Percentiles rank a stretch among this genome's conserved stretches.
Conservation (phyloP, 108 stramenopile species). For the Nannochloropsis granulata region DNA sequence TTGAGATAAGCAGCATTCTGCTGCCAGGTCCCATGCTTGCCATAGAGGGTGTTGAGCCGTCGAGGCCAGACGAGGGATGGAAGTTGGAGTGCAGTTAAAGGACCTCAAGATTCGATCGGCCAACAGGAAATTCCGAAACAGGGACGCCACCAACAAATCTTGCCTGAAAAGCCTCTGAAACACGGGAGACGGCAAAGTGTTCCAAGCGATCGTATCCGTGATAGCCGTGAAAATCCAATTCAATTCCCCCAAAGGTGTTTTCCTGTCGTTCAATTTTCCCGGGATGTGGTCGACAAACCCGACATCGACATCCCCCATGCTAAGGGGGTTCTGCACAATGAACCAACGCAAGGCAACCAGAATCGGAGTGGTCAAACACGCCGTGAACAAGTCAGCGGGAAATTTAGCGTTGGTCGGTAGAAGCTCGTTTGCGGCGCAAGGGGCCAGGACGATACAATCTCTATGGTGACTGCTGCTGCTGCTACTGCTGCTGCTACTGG, state of each 20-base stretch:
- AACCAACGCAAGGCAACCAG: slow-evolving; percentile 90
- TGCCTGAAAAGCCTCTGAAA: slow-evolving; percentile 96
- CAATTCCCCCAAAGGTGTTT: slow-evolving; percentile 67
- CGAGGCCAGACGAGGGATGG: slow-evolving; percentile 70
- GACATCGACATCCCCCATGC: slow-evolving; percentile 34
- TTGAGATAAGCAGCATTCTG: slow-evolving; percentile 71
- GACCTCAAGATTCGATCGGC: slow-evolving; percentile 82
- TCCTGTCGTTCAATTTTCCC: slow-evolving; percentile 70
- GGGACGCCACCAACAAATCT: slow-evolving; percentile 79
- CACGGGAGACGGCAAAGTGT: slow-evolving; percentile 74
- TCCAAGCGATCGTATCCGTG: slow-evolving; percentile 99
- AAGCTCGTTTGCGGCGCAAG: slow-evolving; percentile 71
- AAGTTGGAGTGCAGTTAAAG: slow-evolving; percentile 75
- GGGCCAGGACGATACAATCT: slow-evolving; percentile 86
- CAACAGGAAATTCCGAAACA: slow-evolving; percentile 97
- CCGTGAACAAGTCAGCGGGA: slow-evolving; percentile 95
- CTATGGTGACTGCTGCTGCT: slow-evolving; percentile 11
- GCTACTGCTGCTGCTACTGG: neutral
- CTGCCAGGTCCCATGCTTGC: slow-evolving; percentile 96
- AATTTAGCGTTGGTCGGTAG: slow-evolving; percentile 84
- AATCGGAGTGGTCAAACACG: slow-evolving; percentile 93
- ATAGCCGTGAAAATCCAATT: slow-evolving; percentile 99
- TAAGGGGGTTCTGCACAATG: slow-evolving; percentile 49
- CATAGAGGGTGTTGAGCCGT: slow-evolving; percentile 84
- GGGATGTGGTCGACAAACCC: slow-evolving; percentile 76